phyloP scores from a whole-genome alignment of 192 early-diverging fungal genomes.

The Podila horticola region DNA sequence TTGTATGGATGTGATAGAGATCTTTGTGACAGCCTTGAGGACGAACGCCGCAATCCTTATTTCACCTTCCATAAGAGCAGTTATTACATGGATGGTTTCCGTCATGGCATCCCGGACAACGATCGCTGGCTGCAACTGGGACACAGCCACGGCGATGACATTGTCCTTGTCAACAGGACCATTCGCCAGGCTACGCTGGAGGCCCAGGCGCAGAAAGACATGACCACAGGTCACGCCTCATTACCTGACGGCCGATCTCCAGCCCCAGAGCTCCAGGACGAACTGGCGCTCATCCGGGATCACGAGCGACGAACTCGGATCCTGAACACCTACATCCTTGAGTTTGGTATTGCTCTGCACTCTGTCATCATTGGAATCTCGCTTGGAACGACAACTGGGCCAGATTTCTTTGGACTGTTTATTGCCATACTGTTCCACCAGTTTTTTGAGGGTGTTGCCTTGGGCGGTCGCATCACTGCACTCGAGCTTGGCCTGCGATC shows the following conservation, averaged over 20 bases:
- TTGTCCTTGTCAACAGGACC: not conserved
- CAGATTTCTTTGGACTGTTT: slow-evolving; percentile 68
- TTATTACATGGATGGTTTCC: not conserved
- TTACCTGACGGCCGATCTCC: not conserved
- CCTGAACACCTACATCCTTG: slow-evolving; percentile 69
- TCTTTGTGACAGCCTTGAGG: not conserved
- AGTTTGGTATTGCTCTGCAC: slow-evolving; percentile 74
- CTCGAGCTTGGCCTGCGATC: slow-evolving; percentile 38
- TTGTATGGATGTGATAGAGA: not conserved
- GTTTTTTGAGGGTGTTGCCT: slow-evolving; percentile 77
- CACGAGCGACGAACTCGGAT: slow-evolving; percentile 5
- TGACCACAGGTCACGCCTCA: not conserved
- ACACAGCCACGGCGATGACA: not conserved
- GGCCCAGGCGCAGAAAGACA: not conserved
- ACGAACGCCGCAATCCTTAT: not conserved
- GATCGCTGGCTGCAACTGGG: not conserved
- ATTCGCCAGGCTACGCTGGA: not conserved
- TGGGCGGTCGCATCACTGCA: slow-evolving; percentile 71
- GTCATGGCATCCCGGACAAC: not conserved
- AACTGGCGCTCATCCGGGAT: not conserved
- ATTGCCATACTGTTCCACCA: slow-evolving; percentile 66
- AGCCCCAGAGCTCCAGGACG: not conserved
- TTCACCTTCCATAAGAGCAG: not conserved
- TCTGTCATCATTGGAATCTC: slow-evolving; percentile 80
- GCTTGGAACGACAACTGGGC: slow-evolving; percentile 66